These are phyloP conservation scores for Singerocomus inundabilis DNA, from an alignment of 1,284 basidiomycete genomes.

Conservation along the genomic window DNA sequence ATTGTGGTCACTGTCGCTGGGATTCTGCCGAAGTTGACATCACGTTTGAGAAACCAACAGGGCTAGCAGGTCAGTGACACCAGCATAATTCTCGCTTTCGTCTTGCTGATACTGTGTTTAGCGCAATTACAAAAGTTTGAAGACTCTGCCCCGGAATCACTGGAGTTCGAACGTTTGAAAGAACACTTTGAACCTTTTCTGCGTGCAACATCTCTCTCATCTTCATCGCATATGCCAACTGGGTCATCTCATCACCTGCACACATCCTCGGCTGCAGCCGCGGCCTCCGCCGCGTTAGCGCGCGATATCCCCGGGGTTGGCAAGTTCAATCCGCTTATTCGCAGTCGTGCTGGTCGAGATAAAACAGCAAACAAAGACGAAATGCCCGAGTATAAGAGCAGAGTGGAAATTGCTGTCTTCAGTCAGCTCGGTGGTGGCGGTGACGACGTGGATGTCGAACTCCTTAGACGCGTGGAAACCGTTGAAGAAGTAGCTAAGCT, in stretches of 20 bases:
- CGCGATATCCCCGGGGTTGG: slow-evolving; percentile 77
- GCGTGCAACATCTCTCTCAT: slow-evolving; percentile 70
- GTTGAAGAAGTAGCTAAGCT: slow-evolving; percentile 66
- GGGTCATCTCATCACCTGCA: slow-evolving; percentile 62
- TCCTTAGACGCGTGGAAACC: slow-evolving; percentile 60
- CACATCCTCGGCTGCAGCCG: slow-evolving; percentile 78
- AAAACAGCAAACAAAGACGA: slow-evolving; percentile 68
- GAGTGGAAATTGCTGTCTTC: slow-evolving; percentile 60
- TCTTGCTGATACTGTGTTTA: slow-evolving; percentile 33
- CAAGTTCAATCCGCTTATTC: slow-evolving; percentile 66
- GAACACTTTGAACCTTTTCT: slow-evolving; percentile 92
- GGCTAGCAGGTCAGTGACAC: slow-evolving; percentile 71
- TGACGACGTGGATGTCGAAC: slow-evolving; percentile 69
- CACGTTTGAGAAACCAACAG: slow-evolving; percentile 94
- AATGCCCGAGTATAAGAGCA: slow-evolving; percentile 68
- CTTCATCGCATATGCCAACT: slow-evolving; percentile 51
- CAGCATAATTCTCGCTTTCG: not conserved
- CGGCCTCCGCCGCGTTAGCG: slow-evolving; percentile 78
- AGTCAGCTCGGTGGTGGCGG: slow-evolving; percentile 53
- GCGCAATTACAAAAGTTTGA: slow-evolving; percentile 87
- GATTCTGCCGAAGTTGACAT: slow-evolving; percentile 89
- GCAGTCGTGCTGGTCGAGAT: slow-evolving; percentile 54
- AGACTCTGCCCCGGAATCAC: slow-evolving; percentile 78
- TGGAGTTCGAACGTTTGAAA: slow-evolving; percentile 90
- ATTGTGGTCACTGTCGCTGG: slow-evolving; percentile 94